A percentile compares a stretch with the other conserved stretches of the same genome.
Conservation (phyloP, 371 early-diverging fungal genomes). For the Enteropsectra breve region DNA sequence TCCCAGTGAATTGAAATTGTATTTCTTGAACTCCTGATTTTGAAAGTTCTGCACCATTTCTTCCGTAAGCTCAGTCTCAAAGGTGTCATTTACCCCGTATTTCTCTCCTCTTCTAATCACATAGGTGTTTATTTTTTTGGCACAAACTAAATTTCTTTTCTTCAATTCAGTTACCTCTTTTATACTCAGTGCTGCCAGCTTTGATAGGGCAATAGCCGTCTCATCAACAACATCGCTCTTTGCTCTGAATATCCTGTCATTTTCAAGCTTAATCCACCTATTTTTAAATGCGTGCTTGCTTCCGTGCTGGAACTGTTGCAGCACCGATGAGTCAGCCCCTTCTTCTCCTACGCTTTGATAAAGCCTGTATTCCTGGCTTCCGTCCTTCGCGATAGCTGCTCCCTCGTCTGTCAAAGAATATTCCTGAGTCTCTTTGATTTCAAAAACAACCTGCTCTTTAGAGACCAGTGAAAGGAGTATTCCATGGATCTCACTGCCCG, state of each 20-base stretch:
- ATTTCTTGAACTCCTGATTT: constrained; percentile 81
- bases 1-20: constrained; percentile 87
- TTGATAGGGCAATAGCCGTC: constrained; percentile 15
- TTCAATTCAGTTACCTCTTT: constrained; percentile 43
- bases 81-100: constrained; percentile 72
- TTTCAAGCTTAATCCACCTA: constrained; percentile 46
- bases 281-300: constrained; percentile 51
- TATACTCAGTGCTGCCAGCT: not conserved
- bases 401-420: constrained; percentile 49
- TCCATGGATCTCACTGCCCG: constrained; percentile 36
- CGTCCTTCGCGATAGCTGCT: constrained; percentile 37
- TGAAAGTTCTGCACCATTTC: constrained; percentile 78
- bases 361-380: constrained; percentile 50
- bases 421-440: constrained; percentile 13
- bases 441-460: constrained; percentile 32
- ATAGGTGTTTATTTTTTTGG: constrained; percentile 62
- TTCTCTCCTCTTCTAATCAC: constrained; percentile 72
- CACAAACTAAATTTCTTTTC: constrained; percentile 50
- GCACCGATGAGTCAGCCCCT: constrained; percentile 8
- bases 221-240: constrained; percentile 23
- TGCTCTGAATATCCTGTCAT: constrained; percentile 31
- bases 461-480: constrained; percentile 41
- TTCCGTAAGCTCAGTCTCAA: constrained; percentile 81
- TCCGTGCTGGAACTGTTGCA: constrained; percentile 26
- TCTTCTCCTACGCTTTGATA: constrained; percentile 23